Conservation (phyloP, 2,329 filamentous ascomycete species). For the Mycosphaerelloides madeirae region DNA sequence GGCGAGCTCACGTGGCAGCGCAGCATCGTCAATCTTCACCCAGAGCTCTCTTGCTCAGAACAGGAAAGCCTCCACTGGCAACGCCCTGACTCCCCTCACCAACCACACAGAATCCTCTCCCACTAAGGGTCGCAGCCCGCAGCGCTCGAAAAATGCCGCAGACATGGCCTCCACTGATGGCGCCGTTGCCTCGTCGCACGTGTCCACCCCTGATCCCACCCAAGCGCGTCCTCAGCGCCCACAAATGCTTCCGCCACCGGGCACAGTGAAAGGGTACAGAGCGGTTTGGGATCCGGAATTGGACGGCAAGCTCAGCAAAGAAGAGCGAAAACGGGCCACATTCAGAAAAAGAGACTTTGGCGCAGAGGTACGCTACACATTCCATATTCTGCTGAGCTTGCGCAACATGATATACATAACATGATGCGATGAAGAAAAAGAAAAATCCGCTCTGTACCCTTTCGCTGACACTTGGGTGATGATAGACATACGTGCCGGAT, state of each 20-base stretch:
- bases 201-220: slow-evolving; percentile 28
- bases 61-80: slow-evolving; percentile 49
- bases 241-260: slow-evolving; percentile 48
- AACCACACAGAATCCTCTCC: slow-evolving; percentile 60
- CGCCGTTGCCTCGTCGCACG: slow-evolving; percentile 17
- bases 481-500: slow-evolving; percentile 60
- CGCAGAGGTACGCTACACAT: slow-evolving; percentile 39
- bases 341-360: slow-evolving; percentile 35
- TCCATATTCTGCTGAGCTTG: slow-evolving; percentile 36
- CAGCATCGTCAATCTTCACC: slow-evolving; percentile 67
- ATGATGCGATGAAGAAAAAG: slow-evolving; percentile 24
- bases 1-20: slow-evolving; percentile 64
- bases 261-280: slow-evolving; percentile 54
- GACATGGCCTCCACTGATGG: slow-evolving; percentile 26
- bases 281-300: slow-evolving; percentile 60
- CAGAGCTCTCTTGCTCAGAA: slow-evolving; percentile 52
- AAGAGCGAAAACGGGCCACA: slow-evolving; percentile 47
- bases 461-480: slow-evolving; percentile 35
- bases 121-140: slow-evolving; percentile 53
- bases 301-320: slow-evolving; percentile 54
- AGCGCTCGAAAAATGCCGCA: slow-evolving; percentile 21
- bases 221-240: slow-evolving; percentile 38
- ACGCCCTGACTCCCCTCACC: slow-evolving; percentile 61
- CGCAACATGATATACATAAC: slow-evolving; percentile 32
- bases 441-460: slow-evolving; percentile 37